Evolutionary conservation across 2,329 filamentous ascomycete genomes (phyloP), one percentile per base, ranked within the genome.

Genomic region (Fusarium chlamydosporum): DNA sequence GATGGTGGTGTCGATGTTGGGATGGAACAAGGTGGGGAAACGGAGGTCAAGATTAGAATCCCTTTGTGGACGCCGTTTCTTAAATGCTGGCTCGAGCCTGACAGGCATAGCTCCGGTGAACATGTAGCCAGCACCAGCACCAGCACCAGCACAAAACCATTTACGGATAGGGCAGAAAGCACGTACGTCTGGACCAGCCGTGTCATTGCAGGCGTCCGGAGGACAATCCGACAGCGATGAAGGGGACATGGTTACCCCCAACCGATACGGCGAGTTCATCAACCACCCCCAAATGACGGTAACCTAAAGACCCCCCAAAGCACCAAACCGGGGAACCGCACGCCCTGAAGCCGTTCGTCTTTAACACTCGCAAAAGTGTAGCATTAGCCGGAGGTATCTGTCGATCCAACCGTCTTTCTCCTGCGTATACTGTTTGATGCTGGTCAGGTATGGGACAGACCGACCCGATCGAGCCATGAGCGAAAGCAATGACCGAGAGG

Each of bases 1-100:
- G 61, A 72, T 71, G 71, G 71, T 74, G 72, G 72, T 74, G 72
- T 74, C 71, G 72, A 74, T 72, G 69, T 68, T 72, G 66, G 58
- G 67, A 70, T 68, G 59, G 67, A 70, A 54, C 67, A 61, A 58
- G 51, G 72, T 73, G 72, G 72, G 59, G 72, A 71, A 70, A 64
- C 61, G 71, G 61, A 74, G 71, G 54, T 70, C 52, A 54, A 70
- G 67, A 70, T 70, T 67, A 42, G 50, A 56, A 61, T 70, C 67
- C 67, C 67, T 56, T 70, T 62, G 55, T 65, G 63, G 58, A 62
- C 63, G 53, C 54, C 67, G 67, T 59, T 65, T 65, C 47, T 72
- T 65, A 59, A 66, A 68, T 68, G 59, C 67, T 71, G 40, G 62
- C 43, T 66, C 60, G 43, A 68, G 56, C 60, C 40, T 56, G 53